A percentile compares a stretch with the other conserved stretches of the same genome.
These are phyloP conservation scores for Onygenales sp. DNA, from an alignment of 2,329 filamentous ascomycete genomes.

Conservation along the genomic window DNA sequence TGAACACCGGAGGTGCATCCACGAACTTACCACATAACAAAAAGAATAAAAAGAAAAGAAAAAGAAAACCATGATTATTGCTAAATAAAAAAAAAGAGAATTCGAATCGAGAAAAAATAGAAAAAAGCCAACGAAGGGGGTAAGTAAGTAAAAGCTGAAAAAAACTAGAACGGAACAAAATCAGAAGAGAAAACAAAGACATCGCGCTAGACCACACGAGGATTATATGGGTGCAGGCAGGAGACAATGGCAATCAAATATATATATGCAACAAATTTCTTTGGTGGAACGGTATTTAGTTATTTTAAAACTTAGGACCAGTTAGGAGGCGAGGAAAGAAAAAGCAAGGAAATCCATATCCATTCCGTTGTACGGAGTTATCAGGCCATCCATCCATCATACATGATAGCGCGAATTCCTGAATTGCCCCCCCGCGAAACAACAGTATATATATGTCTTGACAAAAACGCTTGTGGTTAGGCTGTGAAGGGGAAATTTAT, in stretches of 20 bases:
- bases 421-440: no score
- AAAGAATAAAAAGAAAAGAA: neutral
- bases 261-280: no score
- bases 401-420: no score
- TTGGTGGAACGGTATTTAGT: no score
- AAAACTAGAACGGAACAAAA: constrained; percentile 2
- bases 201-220: neutral
- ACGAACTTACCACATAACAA: neutral
- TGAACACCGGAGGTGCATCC: neutral
- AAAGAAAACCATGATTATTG: constrained; percentile 1
- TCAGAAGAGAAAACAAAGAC: neutral
- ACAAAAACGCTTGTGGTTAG: no score
- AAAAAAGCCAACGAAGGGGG: constrained; percentile 4
- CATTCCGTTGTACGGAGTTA: no score
- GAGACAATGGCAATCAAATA: neutral
- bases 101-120: constrained; percentile 6
- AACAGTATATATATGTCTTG: no score
- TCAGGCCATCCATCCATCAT: no score
- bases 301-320: no score
- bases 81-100: constrained; percentile 3
- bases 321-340: no score
- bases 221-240: neutral
- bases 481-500: constrained; percentile 35
- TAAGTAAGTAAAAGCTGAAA: constrained; percentile 2
- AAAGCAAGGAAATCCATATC: no score